Evolutionary conservation across 345 rosid species (phyloP).

Genomic region (Eucalyptus regnans): DNA sequence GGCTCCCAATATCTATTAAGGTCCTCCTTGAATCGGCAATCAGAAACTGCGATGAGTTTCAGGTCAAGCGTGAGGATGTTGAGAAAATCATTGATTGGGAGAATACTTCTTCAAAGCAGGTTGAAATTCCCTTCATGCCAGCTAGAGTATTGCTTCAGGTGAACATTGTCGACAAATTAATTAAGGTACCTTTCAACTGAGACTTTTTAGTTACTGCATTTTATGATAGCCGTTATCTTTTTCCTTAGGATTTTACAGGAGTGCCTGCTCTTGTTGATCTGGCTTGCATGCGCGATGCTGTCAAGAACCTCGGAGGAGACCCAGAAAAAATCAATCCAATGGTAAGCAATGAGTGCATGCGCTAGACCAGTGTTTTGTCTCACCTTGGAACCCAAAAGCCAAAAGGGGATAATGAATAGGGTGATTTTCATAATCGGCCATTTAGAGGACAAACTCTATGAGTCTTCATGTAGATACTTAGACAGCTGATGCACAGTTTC

Average conservation of each 20-base stretch:
- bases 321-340: constrained; percentile 55
- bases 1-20: constrained; percentile 55
- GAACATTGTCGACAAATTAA: not conserved
- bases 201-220: not conserved
- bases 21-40: constrained; percentile 73
- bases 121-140: constrained; percentile 77
- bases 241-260: constrained; percentile 59
- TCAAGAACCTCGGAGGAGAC: constrained; percentile 63
- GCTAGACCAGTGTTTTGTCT: not conserved
- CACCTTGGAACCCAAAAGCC: not conserved
- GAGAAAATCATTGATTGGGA: constrained; percentile 80
- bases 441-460: not conserved
- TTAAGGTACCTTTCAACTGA: not conserved
- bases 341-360: constrained; percentile 15
- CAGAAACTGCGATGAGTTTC: constrained; percentile 66
- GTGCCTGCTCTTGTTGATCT: constrained; percentile 86
- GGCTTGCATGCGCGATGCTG: constrained; percentile 77
- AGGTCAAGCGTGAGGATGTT: constrained; percentile 63
- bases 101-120: constrained; percentile 53
- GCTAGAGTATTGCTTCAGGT: constrained; percentile 81
- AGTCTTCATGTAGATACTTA: not conserved
- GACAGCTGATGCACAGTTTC: not conserved
- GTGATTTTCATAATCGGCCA: not conserved
- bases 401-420: not conserved
- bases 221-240: not conserved